phyloP scores from a whole-genome alignment of 1,284 basidiomycete genomes.

The Ceratobasidium sp. region DNA sequence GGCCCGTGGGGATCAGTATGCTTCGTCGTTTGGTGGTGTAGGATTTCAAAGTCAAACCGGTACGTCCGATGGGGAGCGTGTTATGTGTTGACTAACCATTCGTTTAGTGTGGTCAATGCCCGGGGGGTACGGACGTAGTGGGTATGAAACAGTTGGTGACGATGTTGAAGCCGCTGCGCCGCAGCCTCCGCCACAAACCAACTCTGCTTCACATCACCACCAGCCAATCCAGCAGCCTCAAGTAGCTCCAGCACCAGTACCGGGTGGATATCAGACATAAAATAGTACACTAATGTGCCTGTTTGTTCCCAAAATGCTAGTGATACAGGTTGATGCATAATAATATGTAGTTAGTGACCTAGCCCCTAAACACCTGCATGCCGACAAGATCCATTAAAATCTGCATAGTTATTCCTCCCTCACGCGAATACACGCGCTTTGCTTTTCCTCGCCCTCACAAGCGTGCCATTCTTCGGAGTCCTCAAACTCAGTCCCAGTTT shows the following conservation, averaged over 20 bases:
- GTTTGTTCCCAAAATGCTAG: slow-evolving; percentile 35
- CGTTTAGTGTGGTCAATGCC: slow-evolving; percentile 84
- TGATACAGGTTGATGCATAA: slow-evolving; percentile 23
- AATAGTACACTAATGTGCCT: not conserved
- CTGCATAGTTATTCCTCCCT: slow-evolving; percentile 52
- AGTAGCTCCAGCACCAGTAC: slow-evolving; percentile 10
- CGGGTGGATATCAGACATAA: slow-evolving; percentile 35
- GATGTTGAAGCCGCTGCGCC: slow-evolving; percentile 55
- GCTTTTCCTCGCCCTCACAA: slow-evolving; percentile 51
- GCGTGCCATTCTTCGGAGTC: slow-evolving; percentile 56
- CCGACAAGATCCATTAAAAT: not conserved
- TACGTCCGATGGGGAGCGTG: slow-evolving; percentile 48
- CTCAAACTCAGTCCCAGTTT: slow-evolving; percentile 61
- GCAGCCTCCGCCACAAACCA: slow-evolving; percentile 53
- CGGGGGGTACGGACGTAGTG: slow-evolving; percentile 74
- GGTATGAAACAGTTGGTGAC: slow-evolving; percentile 80
- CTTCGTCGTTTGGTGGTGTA: slow-evolving; percentile 65
- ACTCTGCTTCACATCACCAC: slow-evolving; percentile 51
- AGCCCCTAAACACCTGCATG: not conserved
- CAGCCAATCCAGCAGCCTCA: slow-evolving; percentile 48
- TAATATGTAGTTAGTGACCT: slow-evolving; percentile 16
- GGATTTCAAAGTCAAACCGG: slow-evolving; percentile 69
- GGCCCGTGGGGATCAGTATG: slow-evolving; percentile 64
- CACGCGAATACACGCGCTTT: slow-evolving; percentile 59
- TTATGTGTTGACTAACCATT: not conserved